phyloP scores from a whole-genome alignment of 495 filamentous ascomycete genomes.

The Xylona heveae region DNA sequence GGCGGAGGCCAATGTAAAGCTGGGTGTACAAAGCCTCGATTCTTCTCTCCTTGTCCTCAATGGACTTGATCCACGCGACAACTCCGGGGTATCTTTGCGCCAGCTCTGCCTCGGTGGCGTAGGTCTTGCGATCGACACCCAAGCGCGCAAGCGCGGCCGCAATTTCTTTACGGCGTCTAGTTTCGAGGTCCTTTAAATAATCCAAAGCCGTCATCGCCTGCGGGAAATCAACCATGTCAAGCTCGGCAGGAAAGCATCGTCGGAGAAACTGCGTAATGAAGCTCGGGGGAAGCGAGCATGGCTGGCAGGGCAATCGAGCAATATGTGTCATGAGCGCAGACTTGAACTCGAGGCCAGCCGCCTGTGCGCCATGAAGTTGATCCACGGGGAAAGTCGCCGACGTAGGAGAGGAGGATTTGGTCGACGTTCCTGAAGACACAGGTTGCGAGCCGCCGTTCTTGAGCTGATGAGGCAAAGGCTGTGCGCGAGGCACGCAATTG shows the following conservation, averaged over 20 bases:
- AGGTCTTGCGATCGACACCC: constrained; percentile 14
- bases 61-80: constrained; percentile 28
- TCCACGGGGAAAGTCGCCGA: constrained; percentile 16
- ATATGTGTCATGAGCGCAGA: constrained; percentile 41
- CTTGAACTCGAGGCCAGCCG: constrained; percentile 36
- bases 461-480: constrained; percentile 17
- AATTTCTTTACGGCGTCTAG: constrained; percentile 39
- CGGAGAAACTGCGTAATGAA: constrained; percentile 47
- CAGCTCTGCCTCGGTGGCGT: constrained; percentile 15
- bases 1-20: constrained; percentile 42
- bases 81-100: constrained; percentile 26
- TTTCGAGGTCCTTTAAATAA: constrained; percentile 48
- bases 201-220: constrained; percentile 51
- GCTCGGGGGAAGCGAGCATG: constrained; percentile 39
- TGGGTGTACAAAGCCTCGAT: constrained; percentile 42
- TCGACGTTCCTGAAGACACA: background rate
- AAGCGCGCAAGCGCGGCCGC: constrained; percentile 22
- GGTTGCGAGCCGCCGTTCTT: constrained; percentile 11
- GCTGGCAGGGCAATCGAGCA: constrained; percentile 37
- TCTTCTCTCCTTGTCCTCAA: constrained; percentile 31
- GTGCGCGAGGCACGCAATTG: constrained; percentile 33
- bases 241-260: constrained; percentile 32
- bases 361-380: constrained; percentile 17
- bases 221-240: constrained; percentile 44
- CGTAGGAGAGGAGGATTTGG: constrained; percentile 7